These are phyloP conservation scores for Metschnikowia matae DNA, from an alignment of 805 yeast genomes.

Conservation along the genomic window DNA sequence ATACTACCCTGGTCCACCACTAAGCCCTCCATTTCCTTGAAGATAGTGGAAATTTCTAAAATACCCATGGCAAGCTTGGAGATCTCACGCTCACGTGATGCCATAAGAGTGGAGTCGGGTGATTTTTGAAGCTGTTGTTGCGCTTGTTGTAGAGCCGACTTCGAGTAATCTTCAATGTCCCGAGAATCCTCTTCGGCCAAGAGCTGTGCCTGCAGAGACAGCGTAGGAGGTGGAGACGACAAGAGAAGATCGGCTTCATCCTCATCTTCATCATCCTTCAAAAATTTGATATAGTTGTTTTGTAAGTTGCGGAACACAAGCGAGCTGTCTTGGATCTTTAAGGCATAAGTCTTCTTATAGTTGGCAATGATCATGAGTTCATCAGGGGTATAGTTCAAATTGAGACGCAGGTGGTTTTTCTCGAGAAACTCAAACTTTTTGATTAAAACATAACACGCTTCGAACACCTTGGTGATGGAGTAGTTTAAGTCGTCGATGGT, in stretches of 20 bases:
- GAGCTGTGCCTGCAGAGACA: constrained; percentile 4
- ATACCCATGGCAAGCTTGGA: constrained; percentile 91
- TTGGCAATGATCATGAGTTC: constrained; percentile 71
- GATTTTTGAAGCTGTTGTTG: constrained; percentile 24
- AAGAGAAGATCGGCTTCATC: constrained; percentile 19
- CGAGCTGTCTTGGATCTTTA: constrained; percentile 74
- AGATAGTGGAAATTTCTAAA: constrained; percentile 86
- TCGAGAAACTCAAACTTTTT: constrained; percentile 53
- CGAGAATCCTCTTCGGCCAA: constrained; percentile 13
- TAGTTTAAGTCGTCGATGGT: constrained; percentile 77
- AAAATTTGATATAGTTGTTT: constrained; percentile 78
- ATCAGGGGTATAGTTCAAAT: constrained; percentile 33
- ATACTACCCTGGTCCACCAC: constrained; percentile 95
- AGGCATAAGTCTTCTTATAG: constrained; percentile 79
- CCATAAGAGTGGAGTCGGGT: constrained; percentile 35
- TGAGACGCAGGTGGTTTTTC: constrained; percentile 40
- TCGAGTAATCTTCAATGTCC: constrained; percentile 44
- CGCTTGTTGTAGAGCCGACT: constrained; percentile 50
- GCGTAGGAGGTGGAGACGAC: neutral
- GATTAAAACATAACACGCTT: constrained; percentile 70
- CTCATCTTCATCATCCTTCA: constrained; percentile 75
- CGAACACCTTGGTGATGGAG: constrained; percentile 70
- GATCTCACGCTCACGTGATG: constrained; percentile 85
- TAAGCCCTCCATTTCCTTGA: constrained; percentile 86
- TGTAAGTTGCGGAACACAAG: constrained; percentile 81